Evolutionary conservation across 2,329 filamentous ascomycete genomes (phyloP), one percentile per base, ranked within the genome.

Genomic region (Elsinoe fawcettii): DNA sequence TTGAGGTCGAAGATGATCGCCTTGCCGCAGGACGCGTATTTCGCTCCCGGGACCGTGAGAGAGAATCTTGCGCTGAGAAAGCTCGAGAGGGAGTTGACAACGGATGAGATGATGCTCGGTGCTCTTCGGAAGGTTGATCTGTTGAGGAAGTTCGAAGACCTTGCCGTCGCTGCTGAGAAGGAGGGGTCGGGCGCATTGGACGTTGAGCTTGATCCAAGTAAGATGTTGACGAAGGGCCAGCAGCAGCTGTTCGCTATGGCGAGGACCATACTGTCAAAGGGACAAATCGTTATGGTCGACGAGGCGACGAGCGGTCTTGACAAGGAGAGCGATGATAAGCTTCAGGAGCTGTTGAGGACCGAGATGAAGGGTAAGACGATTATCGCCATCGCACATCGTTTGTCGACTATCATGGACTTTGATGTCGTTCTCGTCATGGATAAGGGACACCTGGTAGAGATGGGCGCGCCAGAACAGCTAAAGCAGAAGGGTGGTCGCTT

Each of bases 361-460:
- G 71, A 71, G 22, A 83, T 85, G 64, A 66, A 68, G 1, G 72
- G 71, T 2, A 79, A 81, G 59, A 88, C 85, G 0, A 78, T 88
- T 56, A 73, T 83, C 53, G 74, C 77, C 0, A 77, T 83, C 1
- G 79, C 79, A 4, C 80, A 83, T 67, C 78, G 79, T 25, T 70
- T 83, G 41, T 75, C 80, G 36, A 79, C 79, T 57, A 78, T 83
- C 12, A 69, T 78, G 60, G 75, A 78, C 55, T 80, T 78, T 63
- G 78, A 82, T 63, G 67, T 67, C 22, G 74, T 82, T 25, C 71
- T 76, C 1, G 75, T 82, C 6, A 73, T 82, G 70, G 75, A 80
- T 23, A 66, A 69, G 7, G 80, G 79, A 2, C 63, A 64, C 49
- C 65, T 81, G 8, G 72, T 77, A 1, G 79, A 82, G 58, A 49